Conservation (phyloP, 768 basidiomycete species). For the Antrodiella citrinella region DNA sequence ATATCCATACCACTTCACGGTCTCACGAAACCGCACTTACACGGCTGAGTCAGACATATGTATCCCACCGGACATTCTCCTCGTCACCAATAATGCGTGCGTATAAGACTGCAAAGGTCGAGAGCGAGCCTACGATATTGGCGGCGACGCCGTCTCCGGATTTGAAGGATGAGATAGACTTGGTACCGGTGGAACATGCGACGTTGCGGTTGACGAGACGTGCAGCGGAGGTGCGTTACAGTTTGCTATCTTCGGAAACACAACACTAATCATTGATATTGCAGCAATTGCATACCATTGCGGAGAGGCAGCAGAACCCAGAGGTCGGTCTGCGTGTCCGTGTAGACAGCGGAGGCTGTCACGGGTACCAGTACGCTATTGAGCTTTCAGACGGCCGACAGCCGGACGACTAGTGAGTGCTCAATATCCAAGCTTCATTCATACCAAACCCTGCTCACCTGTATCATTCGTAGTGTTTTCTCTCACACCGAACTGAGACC, state of each 20-base stretch:
- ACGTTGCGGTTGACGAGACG: conserved; percentile 58
- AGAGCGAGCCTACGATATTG: conserved; percentile 31
- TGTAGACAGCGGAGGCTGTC: conserved; percentile 93
- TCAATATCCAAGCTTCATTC: too few species aligned
- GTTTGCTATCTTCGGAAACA: background rate
- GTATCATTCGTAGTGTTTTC: conserved; percentile 43
- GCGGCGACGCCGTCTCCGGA: conserved; percentile 40
- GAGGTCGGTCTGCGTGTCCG: conserved; percentile 68
- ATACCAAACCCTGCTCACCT: conserved; percentile 2
- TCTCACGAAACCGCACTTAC: background rate
- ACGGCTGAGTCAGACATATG: background rate
- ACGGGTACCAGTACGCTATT: conserved; percentile 96
- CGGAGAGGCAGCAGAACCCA: conserved; percentile 52
- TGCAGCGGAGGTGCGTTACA: conserved; percentile 57
- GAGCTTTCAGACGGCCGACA: conserved; percentile 55
- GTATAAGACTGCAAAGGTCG: conserved; percentile 34
- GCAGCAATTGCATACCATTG: conserved; percentile 76
- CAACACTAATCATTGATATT: background rate
- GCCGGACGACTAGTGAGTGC: conserved; percentile 79
- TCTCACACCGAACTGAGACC: conserved; percentile 63
- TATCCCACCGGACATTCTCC: conserved; percentile 6
- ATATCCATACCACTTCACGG: background rate
- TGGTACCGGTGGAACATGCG: conserved; percentile 45
- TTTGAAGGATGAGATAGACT: conserved; percentile 48
- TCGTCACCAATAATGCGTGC: conserved; percentile 14